Evolutionary conservation across 495 filamentous ascomycete genomes (phyloP).

Genomic region (Penicillium egyptiacum): DNA sequence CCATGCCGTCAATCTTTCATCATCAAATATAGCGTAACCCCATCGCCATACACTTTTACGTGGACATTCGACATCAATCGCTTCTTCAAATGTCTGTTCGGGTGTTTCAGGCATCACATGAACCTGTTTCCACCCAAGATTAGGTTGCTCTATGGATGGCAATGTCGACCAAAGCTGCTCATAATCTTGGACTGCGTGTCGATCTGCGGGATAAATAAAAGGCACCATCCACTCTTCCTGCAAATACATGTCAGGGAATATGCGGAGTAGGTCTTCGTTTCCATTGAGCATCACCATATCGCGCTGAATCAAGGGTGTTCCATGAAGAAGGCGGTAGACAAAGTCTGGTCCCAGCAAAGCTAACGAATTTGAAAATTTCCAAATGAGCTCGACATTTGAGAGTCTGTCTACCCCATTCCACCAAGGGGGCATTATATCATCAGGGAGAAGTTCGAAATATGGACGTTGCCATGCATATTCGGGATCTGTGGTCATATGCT

Average conservation of each 20-base stretch:
- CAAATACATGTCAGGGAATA: slow-evolving; percentile 5
- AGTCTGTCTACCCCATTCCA: not conserved
- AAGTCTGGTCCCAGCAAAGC: slow-evolving; percentile 12
- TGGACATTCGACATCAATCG: not conserved
- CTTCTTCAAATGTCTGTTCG: not conserved
- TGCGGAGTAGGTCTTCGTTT: not conserved
- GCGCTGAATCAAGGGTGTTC: slow-evolving; percentile 10
- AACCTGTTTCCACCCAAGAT: slow-evolving; percentile 15
- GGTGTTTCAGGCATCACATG: not conserved
- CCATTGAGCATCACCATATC: slow-evolving; percentile 15
- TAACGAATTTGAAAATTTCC: slow-evolving; percentile 9
- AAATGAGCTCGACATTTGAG: not conserved
- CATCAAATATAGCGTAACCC: not conserved
- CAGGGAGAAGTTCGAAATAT: not conserved
- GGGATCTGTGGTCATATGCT: not conserved
- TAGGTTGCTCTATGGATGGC: slow-evolving; percentile 20
- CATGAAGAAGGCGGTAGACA: slow-evolving; percentile 15
- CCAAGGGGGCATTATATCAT: not conserved
- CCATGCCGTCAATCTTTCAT: slow-evolving; percentile 3
- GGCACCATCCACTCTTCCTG: slow-evolving; percentile 8
- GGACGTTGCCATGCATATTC: not conserved
- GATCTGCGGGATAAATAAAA: slow-evolving; percentile 21
- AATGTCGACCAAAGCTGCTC: slow-evolving; percentile 20
- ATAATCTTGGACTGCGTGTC: slow-evolving; percentile 11
- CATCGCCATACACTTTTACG: too few relatives aligned